A percentile compares a stretch with the other conserved stretches of the same genome.
Conservation (phyloP, 805 yeast genomes). For the Kodamaea jinghongensis region DNA sequence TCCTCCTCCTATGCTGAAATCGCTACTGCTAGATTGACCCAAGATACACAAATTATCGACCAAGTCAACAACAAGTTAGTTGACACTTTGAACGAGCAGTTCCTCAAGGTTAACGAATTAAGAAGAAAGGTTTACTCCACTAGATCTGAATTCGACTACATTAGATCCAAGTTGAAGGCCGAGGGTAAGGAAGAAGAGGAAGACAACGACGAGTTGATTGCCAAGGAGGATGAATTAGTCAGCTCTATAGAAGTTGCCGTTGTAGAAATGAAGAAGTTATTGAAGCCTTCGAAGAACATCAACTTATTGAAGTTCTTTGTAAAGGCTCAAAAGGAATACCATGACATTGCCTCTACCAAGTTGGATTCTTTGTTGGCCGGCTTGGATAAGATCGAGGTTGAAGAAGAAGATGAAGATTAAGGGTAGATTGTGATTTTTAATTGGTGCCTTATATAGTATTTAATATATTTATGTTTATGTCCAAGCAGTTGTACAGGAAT, state of each 20-base stretch:
- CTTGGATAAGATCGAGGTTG: conserved; percentile 33
- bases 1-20: conserved; percentile 58
- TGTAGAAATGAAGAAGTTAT: conserved; percentile 69
- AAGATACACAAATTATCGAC: conserved; percentile 60
- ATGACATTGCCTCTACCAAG: conserved; percentile 33
- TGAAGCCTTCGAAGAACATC: conserved; percentile 64
- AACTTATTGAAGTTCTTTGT: conserved; percentile 64
- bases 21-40: conserved; percentile 66
- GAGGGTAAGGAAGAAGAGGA: conserved; percentile 47
- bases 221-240: conserved; percentile 74
- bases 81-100: conserved; percentile 51
- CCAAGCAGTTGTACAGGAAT: no score
- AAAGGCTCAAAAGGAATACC: conserved; percentile 66
- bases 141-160: conserved; percentile 66
- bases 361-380: conserved; percentile 28
- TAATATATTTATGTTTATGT: neutral
- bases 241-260: conserved; percentile 77
- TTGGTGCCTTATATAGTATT: neutral
- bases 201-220: conserved; percentile 51
- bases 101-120: conserved; percentile 56
- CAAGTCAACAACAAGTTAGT: conserved; percentile 60
- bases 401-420: conserved; percentile 33
- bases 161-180: conserved; percentile 51
- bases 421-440: conserved; percentile 1
- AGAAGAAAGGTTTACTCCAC: conserved; percentile 70